Percentiles rank a stretch among this genome's conserved stretches.
Evolutionary conservation across 305 asterid genomes (phyloP).

Genomic region (Fraxinus platypoda): DNA sequence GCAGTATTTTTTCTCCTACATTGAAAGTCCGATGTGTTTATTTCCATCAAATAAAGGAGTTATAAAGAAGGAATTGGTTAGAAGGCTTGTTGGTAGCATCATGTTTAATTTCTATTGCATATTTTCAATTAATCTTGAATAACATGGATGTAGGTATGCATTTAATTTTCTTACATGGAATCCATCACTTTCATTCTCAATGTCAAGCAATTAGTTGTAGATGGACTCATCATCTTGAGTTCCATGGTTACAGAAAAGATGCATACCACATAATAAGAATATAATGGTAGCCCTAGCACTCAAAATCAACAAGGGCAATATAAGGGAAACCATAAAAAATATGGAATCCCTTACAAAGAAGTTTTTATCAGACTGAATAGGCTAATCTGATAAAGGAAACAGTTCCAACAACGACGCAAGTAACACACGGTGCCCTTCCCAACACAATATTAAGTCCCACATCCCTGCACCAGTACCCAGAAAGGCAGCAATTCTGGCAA

Average conservation of each 20-base stretch:
- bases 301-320: slow-evolving; percentile 42
- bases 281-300: slow-evolving; percentile 54
- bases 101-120: no score
- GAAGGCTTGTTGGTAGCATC: no score
- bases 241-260: slow-evolving; percentile 44
- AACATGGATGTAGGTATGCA: no score
- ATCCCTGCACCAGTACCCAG: slow-evolving; percentile 63
- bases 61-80: no score
- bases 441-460: slow-evolving; percentile 77
- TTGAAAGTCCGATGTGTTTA: no score
- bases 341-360: slow-evolving; percentile 64
- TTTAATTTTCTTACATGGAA: no score
- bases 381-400: slow-evolving; percentile 44
- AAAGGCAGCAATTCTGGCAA: slow-evolving; percentile 77
- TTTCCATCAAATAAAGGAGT: no score
- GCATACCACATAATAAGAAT: slow-evolving; percentile 53
- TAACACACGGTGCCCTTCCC: slow-evolving; percentile 76
- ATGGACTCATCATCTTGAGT: slow-evolving; percentile 24
- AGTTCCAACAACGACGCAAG: slow-evolving; percentile 74
- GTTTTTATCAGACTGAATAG: slow-evolving; percentile 55
- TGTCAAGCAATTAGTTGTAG: no score
- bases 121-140: no score
- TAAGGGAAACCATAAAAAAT: slow-evolving; percentile 45
- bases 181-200: no score
- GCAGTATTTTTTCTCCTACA: no score